Evolutionary conservation across 495 filamentous ascomycete genomes (phyloP).

Genomic region (Penicillium nucicola): DNA sequence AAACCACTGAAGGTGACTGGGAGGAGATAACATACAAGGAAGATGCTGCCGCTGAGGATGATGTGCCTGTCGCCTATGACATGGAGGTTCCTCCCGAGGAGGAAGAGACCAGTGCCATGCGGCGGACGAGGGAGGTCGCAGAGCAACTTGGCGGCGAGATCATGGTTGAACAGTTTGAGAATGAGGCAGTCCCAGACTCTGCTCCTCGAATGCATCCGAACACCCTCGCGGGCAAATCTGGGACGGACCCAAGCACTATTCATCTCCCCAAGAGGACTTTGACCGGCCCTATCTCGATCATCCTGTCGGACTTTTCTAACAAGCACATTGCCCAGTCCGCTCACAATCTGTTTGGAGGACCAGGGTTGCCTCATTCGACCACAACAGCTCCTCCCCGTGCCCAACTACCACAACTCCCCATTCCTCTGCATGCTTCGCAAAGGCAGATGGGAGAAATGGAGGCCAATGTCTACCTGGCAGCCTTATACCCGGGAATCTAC

Average conservation of each 20-base stretch:
- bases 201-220: constrained; percentile 56
- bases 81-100: constrained; percentile 33
- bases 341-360: constrained; percentile 68
- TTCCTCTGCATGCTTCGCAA: constrained; percentile 68
- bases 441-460: constrained; percentile 78
- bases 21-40: constrained; percentile 57
- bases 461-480: constrained; percentile 77
- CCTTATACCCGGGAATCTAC: constrained; percentile 78
- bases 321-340: constrained; percentile 72
- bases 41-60: constrained; percentile 18
- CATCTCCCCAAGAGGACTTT: constrained; percentile 63
- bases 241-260: constrained; percentile 68
- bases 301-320: constrained; percentile 63
- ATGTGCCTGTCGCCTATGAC: constrained; percentile 35
- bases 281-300: constrained; percentile 60
- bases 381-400: constrained; percentile 49
- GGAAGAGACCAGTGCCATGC: constrained; percentile 32
- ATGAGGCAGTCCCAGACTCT: constrained; percentile 47
- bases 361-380: constrained; percentile 68
- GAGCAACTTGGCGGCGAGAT: constrained; percentile 47
- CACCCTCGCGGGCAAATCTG: constrained; percentile 60
- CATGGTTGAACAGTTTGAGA: constrained; percentile 44
- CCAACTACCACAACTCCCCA: constrained; percentile 59
- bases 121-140: constrained; percentile 42
- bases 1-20: constrained; percentile 55